Percentiles rank a stretch among this genome's conserved stretches.
Conservation (phyloP, 768 basidiomycete genomes). For the Lactarius quietus region DNA sequence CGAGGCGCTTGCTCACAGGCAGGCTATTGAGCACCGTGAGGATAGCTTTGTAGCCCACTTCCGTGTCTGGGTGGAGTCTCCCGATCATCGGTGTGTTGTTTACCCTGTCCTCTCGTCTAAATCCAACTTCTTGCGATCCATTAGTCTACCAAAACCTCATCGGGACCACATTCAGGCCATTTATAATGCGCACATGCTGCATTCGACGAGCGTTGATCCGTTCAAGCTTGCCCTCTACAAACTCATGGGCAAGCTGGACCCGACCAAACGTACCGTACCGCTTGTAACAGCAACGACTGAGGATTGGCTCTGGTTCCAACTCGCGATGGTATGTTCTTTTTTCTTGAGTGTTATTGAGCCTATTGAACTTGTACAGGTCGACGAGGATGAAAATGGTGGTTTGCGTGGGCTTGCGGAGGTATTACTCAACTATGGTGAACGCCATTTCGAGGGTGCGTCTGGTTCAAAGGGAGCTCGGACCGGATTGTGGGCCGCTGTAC, state of each 20-base stretch:
- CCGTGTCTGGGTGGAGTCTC: constrained; percentile 76
- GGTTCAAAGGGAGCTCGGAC: constrained; percentile 55
- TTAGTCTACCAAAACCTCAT: constrained; percentile 65
- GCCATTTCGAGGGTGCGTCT: constrained; percentile 71
- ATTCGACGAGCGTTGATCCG: constrained; percentile 83
- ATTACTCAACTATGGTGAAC: constrained; percentile 71
- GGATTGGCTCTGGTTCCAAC: constrained; percentile 98
- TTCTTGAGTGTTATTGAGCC: background rate
- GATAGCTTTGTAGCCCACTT: constrained; percentile 79
- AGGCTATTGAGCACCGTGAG: constrained; percentile 73
- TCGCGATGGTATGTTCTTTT: constrained; percentile 62
- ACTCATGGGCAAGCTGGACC: constrained; percentile 89
- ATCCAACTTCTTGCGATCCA: constrained; percentile 3
- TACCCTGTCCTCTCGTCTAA: background rate
- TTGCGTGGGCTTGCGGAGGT: constrained; percentile 72
- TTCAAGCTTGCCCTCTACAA: constrained; percentile 97
- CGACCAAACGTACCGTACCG: constrained; percentile 69
- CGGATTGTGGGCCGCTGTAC: constrained; percentile 76
- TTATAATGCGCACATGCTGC: constrained; percentile 87
- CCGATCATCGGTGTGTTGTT: constrained; percentile 63
- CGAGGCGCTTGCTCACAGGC: constrained; percentile 66
- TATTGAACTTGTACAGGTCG: constrained; percentile 45
- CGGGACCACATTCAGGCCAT: constrained; percentile 77
- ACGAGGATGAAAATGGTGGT: constrained; percentile 79
- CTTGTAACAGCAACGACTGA: constrained; percentile 90